Evolutionary conservation across 2,329 filamentous ascomycete genomes (phyloP), one percentile per base, ranked within the genome.

Genomic region (Seiridium cupressi): DNA sequence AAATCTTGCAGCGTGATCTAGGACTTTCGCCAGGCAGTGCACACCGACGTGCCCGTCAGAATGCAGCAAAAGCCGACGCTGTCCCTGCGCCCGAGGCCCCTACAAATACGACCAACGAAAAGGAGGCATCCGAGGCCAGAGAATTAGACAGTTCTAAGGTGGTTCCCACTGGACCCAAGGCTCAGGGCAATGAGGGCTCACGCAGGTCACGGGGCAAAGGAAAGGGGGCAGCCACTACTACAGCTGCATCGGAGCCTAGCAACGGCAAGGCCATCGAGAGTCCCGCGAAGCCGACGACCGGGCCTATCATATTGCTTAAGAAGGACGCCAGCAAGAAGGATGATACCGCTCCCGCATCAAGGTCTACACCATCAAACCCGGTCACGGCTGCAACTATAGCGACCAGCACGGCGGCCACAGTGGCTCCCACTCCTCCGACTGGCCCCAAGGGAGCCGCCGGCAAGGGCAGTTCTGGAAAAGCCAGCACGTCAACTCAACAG

Each of bases 1-100:
- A 86, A 13, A 85, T 90, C 57, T 68, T 90, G 18, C 86, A 89
- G 70, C 83, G 87, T 40, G 87, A 90, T 63, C 78, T 89, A 18
- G 87, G 87, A 26, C 79, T 90, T 1, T 88, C 84, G 61, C 84
- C 85, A 9, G 85, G 85, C 44, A 85, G 83, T 66, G 84, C 86
- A 11, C 84, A 88, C 70, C 79, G 87, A 60, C 82, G 83, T 68
- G 84, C 84, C 13, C 81, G 85, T 6, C 81, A 84, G 61, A 82
- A 86, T 65, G 82, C 82, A 55, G 81, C 82, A 10, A 86, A 86
- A 71, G 79, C 81, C 1, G 84, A 87, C 26, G 73, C 77, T 9
- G 78, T 80, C 8, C 6, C 47, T 8, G n/a, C 13, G 3, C 63
- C 73, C 10, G 84, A 82, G 64, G 38, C 70, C 1, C 63, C 74